Base-by-base conservation (phyloP, 352 stramenopile species). In the Pythium phragmiticola region DNA sequence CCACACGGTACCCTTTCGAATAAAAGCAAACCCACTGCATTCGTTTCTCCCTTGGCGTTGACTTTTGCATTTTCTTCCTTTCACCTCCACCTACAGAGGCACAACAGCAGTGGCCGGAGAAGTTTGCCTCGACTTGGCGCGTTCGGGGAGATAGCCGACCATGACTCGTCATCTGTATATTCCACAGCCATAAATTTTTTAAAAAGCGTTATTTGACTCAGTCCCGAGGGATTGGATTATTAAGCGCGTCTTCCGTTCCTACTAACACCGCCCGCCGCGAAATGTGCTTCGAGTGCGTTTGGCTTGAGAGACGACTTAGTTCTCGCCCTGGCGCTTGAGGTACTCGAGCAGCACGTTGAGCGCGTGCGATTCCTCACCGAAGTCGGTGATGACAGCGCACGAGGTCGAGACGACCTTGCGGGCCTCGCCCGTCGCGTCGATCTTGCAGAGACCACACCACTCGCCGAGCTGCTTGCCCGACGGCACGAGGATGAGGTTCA, bases 381-480 rank as follows among this genome's bases (percentile, higher is more conserved):
- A 99, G 80, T 99, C 97, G 52, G 97, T 99, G 74, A 99, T 98
- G 68, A 99, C 97, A 63, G 95, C 95, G 78, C 93, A 98, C 61
- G 95, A 99, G 57, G 95, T 99, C 54, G 94, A 97, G 34, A 99
- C 97, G 57, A 99, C 97, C 94, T 99, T 99, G 77, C 96, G 98
- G 60, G 98, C 92, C 74, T 98, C 91, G 54, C 98, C 97, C 62
- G 99, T 88, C 58, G 80, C 80, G 81, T 99, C 95, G 74, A 99
- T 96, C 88, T 99, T 99, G 89, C 95, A 98, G 66, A 99, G 91
- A 70, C 98, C 98, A 72, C 95, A 99, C 96, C 96, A 99, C 79
- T 99, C 96, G 77, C 98, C 98, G 52, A 99, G 87, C 71, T 99
- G 93, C 86, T 99, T 98, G 69, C 96, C 91, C 70, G 84, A 91